Evolutionary conservation across 345 rosid genomes (phyloP).

Genomic region (Brassica cretica): DNA sequence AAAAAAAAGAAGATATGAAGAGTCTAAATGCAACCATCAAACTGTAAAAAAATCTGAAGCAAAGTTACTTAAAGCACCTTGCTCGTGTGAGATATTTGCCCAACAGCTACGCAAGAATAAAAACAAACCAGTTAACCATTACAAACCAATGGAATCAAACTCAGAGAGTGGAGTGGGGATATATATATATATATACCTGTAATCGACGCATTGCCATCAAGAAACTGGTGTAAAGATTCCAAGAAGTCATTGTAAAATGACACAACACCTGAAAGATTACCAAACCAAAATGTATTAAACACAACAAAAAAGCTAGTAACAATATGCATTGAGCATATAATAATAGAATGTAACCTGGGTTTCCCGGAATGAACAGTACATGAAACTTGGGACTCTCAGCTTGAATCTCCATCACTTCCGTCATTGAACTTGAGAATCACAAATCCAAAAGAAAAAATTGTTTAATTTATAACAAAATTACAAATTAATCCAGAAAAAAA

Average conservation of each 20-base stretch:
- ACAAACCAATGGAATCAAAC: conserved; percentile 2
- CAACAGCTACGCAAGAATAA: conserved; percentile 51
- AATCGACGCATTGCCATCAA: conserved; percentile 64
- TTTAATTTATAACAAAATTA: too few species aligned
- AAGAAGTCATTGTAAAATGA: conserved; percentile 77
- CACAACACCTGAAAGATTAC: conserved; percentile 53
- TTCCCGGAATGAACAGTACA: conserved; percentile 76
- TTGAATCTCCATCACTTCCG: conserved; percentile 70
- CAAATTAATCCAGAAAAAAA: neutral
- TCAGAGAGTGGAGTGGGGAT: neutral
- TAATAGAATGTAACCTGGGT: conserved; percentile 54
- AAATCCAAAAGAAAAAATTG: neutral
- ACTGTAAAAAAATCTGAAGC: neutral
- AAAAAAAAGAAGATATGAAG: neutral
- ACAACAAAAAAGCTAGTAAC: neutral
- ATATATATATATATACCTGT: conserved; percentile 40
- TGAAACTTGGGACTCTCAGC: conserved; percentile 62
- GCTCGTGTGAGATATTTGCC: conserved; percentile 67
- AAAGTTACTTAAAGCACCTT: conserved; percentile 49
- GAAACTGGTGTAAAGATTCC: conserved; percentile 62
- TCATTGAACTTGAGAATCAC: conserved; percentile 47
- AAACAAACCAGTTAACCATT: conserved; percentile 10
- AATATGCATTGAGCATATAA: neutral
- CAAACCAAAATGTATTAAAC: conserved; percentile 4
- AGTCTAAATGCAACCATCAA: neutral